A percentile compares a stretch with the other conserved stretches of the same genome.
Conservation (phyloP, 352 stramenopile species). For the Pythium brachiatum region DNA sequence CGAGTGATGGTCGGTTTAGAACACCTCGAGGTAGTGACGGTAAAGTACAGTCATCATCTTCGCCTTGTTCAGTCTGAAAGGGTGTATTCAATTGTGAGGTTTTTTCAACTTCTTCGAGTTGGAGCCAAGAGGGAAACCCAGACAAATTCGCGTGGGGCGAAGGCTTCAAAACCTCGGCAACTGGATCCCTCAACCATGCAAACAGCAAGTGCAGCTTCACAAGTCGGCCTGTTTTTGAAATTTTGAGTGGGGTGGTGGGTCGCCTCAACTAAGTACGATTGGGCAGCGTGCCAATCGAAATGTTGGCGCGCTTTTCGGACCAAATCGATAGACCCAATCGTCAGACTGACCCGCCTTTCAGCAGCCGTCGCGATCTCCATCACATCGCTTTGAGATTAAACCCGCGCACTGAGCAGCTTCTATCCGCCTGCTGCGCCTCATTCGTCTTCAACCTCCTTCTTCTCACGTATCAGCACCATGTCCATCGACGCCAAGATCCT, state of each 20-base stretch:
- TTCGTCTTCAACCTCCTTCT: slow-evolving; percentile 2
- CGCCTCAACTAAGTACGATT: slow-evolving; percentile 17
- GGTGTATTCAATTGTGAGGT: too few relatives aligned
- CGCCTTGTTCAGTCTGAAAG: too few relatives aligned
- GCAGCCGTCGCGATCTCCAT: slow-evolving; percentile 1
- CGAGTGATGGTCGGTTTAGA: too few relatives aligned
- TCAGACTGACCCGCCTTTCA: slow-evolving; percentile 2
- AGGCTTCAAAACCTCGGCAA: slow-evolving; percentile 9
- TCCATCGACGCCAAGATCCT: slow-evolving; percentile 58
- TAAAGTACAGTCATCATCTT: too few relatives aligned
- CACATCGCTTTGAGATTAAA: slow-evolving; percentile 19
- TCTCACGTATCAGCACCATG: not conserved
- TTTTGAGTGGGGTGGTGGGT: slow-evolving; percentile 13
- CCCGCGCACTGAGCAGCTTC: not conserved
- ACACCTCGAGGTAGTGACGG: too few relatives aligned
- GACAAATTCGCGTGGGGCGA: not conserved
- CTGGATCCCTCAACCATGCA: slow-evolving; percentile 11
- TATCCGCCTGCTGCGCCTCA: too few relatives aligned
- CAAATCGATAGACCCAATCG: not conserved
- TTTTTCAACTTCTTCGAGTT: not conserved
- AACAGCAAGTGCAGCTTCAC: slow-evolving; percentile 5
- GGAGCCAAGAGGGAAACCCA: slow-evolving; percentile 4
- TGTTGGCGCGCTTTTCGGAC: slow-evolving; percentile 25
- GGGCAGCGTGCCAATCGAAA: slow-evolving; percentile 20
- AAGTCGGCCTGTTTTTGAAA: slow-evolving; percentile 11